These are phyloP conservation scores for Magnusiomyces paraingens DNA, from an alignment of 1,139 yeast species.

Conservation along the genomic window DNA sequence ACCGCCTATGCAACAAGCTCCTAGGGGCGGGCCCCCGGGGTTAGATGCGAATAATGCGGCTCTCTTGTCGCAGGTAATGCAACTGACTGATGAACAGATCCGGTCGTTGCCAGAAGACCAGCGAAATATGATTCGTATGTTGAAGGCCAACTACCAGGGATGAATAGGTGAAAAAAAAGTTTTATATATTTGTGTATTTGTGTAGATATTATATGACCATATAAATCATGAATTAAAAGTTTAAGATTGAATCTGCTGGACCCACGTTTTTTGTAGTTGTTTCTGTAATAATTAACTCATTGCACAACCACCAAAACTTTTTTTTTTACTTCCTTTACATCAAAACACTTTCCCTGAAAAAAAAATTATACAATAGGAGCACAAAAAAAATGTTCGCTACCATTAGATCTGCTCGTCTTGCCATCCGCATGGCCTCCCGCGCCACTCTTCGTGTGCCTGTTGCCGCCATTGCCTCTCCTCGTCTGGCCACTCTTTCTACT, in stretches of 20 bases:
- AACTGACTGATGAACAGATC: slow-evolving; percentile 59
- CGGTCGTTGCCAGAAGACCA: slow-evolving; percentile 56
- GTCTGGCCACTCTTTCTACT: slow-evolving; percentile 8
- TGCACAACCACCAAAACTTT: too few species aligned
- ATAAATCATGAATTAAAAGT: too few species aligned
- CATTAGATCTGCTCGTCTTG: slow-evolving; percentile 13
- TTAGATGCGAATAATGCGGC: slow-evolving; percentile 27
- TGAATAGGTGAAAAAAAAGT: neutral
- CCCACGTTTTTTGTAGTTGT: too few species aligned
- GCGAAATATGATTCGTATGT: slow-evolving; percentile 19
- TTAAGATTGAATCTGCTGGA: too few species aligned
- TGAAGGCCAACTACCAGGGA: slow-evolving; percentile 13
- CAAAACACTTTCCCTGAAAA: too few species aligned
- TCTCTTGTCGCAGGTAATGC: slow-evolving; percentile 44
- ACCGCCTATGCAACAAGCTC: neutral
- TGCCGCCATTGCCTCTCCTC: neutral
- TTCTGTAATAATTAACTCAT: too few species aligned
- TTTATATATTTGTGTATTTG: too few species aligned
- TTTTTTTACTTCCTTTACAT: too few species aligned
- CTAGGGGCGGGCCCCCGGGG: neutral
- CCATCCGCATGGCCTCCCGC: slow-evolving; percentile 7
- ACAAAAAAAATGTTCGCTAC: too few species aligned
- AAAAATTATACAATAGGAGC: too few species aligned
- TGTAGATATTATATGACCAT: too few species aligned
- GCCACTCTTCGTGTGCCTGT: too few species aligned